Conservation (phyloP, 257 asterid species). For the Capsicum chinense region DNA sequence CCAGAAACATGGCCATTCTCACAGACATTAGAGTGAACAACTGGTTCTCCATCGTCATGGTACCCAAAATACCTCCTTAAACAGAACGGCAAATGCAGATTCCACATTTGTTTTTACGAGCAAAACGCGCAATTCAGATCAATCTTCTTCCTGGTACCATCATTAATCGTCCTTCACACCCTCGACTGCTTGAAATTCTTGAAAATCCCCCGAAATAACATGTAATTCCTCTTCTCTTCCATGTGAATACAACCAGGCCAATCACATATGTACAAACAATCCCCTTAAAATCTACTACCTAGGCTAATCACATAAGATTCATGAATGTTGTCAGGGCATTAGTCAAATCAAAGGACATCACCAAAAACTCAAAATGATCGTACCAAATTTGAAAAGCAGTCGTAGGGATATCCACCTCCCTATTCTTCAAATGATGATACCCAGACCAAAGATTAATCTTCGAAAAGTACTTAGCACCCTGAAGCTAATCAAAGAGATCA, state of each 20-base stretch:
- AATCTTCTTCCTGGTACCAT: conserved; percentile 63
- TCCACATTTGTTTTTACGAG: conserved; percentile 69
- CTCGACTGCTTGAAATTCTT: conserved; percentile 88
- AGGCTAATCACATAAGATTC: too few species aligned
- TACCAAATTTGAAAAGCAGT: too few species aligned
- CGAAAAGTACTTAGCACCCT: too few species aligned
- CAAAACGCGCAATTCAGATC: conserved; percentile 78
- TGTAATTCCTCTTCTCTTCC: conserved; percentile 89
- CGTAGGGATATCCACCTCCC: too few species aligned
- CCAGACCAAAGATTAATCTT: too few species aligned
- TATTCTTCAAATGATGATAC: too few species aligned
- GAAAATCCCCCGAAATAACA: conserved; percentile 84
- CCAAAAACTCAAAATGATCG: too few species aligned
- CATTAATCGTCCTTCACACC: conserved; percentile 93
- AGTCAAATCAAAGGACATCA: too few species aligned
- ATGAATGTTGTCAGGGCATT: too few species aligned
- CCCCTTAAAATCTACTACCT: conserved; percentile 80
- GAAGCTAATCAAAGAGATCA: too few species aligned
- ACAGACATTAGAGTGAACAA: conserved; percentile 85
- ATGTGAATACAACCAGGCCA: conserved; percentile 92
- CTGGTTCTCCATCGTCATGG: conserved; percentile 94
- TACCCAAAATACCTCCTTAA: conserved; percentile 80
- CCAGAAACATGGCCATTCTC: conserved; percentile 95
- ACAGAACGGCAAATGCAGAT: conserved; percentile 84
- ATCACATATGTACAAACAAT: conserved; percentile 77